These are phyloP conservation scores for Hyphopichia burtonii DNA, from an alignment of 1,139 yeast species.

Conservation along the genomic window DNA sequence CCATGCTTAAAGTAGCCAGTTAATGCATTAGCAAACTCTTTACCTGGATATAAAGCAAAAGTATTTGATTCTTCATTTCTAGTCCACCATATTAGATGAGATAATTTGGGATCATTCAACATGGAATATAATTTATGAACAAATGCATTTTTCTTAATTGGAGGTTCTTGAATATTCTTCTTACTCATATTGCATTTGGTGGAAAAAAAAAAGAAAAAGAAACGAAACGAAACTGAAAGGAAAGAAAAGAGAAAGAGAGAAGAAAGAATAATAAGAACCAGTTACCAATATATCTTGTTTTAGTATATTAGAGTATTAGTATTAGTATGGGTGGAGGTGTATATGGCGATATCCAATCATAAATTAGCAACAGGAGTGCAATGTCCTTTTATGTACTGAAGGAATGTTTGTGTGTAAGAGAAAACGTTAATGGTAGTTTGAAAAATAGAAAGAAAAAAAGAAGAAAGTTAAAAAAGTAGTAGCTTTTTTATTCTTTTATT, in stretches of 20 bases:
- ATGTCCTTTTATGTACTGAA: too few species aligned
- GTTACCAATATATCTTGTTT: too few species aligned
- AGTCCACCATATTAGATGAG: conserved; percentile 74
- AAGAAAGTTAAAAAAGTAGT: too few species aligned
- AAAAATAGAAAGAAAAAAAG: too few species aligned
- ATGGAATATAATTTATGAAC: conserved; percentile 61
- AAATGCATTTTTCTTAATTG: conserved; percentile 59
- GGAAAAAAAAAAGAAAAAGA: too few species aligned
- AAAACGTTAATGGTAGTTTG: background rate
- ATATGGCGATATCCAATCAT: too few species aligned
- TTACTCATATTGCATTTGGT: conserved; percentile 15
- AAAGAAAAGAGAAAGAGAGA: too few species aligned
- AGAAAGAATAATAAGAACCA: background rate
- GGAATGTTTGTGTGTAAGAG: background rate
- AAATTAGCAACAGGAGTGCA: too few species aligned
- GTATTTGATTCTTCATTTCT: conserved; percentile 55
- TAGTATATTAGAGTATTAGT: too few species aligned
- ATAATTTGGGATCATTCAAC: conserved; percentile 52
- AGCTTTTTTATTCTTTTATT: too few species aligned
- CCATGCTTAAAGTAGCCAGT: conserved; percentile 48
- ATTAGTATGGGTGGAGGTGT: too few species aligned
- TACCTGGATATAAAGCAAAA: conserved; percentile 61
- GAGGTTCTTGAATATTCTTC: conserved; percentile 17
- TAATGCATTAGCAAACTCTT: conserved; percentile 44
- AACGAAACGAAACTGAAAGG: background rate